Conservation (phyloP, 169 alveolate genomes). For the Eimeria maxima region DNA sequence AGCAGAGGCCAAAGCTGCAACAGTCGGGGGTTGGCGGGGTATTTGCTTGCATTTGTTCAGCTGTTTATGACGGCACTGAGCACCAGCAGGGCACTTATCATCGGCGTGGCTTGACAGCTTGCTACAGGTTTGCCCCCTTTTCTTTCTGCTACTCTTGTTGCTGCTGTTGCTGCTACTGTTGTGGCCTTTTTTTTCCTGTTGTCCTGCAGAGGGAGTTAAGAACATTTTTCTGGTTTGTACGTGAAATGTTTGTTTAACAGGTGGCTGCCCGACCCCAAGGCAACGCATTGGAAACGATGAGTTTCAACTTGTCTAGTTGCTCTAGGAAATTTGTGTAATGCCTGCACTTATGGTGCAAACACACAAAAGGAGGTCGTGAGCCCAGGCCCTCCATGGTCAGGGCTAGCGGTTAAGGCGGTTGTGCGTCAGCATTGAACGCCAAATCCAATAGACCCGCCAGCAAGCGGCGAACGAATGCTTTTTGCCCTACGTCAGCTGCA, state of each 20-base stretch:
- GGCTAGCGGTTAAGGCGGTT: background rate
- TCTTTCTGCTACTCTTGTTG: background rate
- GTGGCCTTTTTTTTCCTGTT: background rate
- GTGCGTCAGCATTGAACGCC: background rate
- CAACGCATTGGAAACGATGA: slow-evolving; percentile 80
- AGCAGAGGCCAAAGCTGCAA: background rate
- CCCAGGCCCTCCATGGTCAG: background rate
- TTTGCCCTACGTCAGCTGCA: background rate
- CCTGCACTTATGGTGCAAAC: background rate
- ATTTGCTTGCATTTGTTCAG: slow-evolving; percentile 74
- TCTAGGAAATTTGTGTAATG: background rate
- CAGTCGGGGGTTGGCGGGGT: background rate
- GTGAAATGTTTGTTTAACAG: slow-evolving; percentile 5
- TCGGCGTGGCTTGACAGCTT: slow-evolving; percentile 87
- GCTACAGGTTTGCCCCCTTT: slow-evolving; percentile 82
- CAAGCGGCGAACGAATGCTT: background rate
- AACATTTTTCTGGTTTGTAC: background rate
- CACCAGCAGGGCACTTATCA: slow-evolving; percentile 89
- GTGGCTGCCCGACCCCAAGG: slow-evolving; percentile 82
- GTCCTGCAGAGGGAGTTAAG: background rate
- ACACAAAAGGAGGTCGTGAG: background rate
- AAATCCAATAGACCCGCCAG: background rate
- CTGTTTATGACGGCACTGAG: slow-evolving; percentile 84
- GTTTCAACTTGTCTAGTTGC: background rate
- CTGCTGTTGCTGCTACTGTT: background rate